A percentile compares a stretch with the other conserved stretches of the same genome.
Evolutionary conservation across 768 basidiomycete genomes (phyloP).

Genomic region (Trametes cinnabarina): DNA sequence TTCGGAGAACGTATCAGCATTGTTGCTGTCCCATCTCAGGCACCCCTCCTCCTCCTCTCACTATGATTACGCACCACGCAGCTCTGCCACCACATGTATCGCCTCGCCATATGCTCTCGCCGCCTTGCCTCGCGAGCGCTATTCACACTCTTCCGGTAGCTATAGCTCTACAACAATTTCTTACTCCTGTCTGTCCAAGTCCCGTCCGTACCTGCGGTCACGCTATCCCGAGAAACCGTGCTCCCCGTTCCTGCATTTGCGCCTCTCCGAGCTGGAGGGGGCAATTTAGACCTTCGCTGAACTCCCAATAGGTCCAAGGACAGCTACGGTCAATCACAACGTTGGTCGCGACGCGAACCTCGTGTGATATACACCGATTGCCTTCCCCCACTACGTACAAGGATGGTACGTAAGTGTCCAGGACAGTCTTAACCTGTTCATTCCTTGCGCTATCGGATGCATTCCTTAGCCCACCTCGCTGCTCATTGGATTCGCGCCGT

Average conservation of each 20-base stretch:
- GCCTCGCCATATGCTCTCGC: constrained; percentile 3
- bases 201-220: neutral
- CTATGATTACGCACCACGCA: neutral
- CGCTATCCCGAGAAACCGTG: neutral
- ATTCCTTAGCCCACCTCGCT: neutral
- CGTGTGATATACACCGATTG: constrained; percentile 8
- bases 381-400: constrained; percentile 7
- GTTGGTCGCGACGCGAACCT: constrained; percentile 10
- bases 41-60: constrained; percentile 4
- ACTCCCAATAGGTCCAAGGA: neutral
- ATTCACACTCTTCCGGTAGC: neutral
- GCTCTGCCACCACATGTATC: neutral
- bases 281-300: neutral
- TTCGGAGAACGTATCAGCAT: constrained; percentile 4
- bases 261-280: neutral
- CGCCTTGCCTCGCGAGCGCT: too few relatives aligned
- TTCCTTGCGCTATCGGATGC: neutral
- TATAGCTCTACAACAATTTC: neutral
- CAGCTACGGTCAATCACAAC: constrained; percentile 6
- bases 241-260: neutral
- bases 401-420: constrained; percentile 13
- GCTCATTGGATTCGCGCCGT: neutral
- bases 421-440: neutral
- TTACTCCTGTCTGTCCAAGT: neutral
- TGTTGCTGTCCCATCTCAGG: constrained; percentile 12